These are phyloP conservation scores for Incumbomyces lentus DNA, from an alignment of 2,329 filamentous ascomycete genomes.

Conservation along the genomic window DNA sequence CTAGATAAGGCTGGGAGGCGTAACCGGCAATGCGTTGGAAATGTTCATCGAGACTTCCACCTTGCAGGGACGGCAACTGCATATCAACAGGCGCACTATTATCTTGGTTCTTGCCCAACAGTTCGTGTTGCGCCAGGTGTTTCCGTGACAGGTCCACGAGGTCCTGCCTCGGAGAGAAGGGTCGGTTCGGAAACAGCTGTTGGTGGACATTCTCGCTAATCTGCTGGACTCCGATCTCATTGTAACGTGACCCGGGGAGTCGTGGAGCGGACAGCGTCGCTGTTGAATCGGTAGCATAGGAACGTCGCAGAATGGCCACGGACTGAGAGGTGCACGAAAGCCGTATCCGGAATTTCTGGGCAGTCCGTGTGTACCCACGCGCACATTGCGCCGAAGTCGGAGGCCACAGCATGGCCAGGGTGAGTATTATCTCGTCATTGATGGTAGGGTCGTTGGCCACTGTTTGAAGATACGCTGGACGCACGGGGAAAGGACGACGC, in stretches of 20 bases:
- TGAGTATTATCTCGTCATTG: constrained; percentile 2
- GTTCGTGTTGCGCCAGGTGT: constrained; percentile 73
- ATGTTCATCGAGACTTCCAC: constrained; percentile 79
- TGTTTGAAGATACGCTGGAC: background rate
- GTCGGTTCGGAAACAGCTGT: constrained; percentile 62
- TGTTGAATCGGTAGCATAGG: constrained; percentile 14
- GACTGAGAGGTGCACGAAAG: constrained; percentile 13
- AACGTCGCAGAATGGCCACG: constrained; percentile 16
- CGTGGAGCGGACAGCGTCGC: constrained; percentile 23
- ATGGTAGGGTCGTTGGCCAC: background rate
- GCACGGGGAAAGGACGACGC: too few species aligned
- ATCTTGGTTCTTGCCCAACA: constrained; percentile 84
- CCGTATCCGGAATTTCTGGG: constrained; percentile 20
- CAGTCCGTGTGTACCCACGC: constrained; percentile 21
- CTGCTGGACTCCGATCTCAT: constrained; percentile 90
- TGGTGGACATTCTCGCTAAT: constrained; percentile 71
- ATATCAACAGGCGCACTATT: constrained; percentile 66
- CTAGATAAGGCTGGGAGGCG: constrained; percentile 73
- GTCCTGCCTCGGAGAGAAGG: constrained; percentile 51
- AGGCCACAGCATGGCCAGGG: constrained; percentile 19
- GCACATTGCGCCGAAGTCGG: constrained; percentile 21
- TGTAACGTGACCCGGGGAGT: constrained; percentile 56
- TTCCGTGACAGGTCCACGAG: constrained; percentile 71
- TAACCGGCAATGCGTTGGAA: constrained; percentile 82
- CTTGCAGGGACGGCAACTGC: constrained; percentile 70